Conservation (phyloP, 148 eudicot genomes). For the Rhododendron kiyosumense region DNA sequence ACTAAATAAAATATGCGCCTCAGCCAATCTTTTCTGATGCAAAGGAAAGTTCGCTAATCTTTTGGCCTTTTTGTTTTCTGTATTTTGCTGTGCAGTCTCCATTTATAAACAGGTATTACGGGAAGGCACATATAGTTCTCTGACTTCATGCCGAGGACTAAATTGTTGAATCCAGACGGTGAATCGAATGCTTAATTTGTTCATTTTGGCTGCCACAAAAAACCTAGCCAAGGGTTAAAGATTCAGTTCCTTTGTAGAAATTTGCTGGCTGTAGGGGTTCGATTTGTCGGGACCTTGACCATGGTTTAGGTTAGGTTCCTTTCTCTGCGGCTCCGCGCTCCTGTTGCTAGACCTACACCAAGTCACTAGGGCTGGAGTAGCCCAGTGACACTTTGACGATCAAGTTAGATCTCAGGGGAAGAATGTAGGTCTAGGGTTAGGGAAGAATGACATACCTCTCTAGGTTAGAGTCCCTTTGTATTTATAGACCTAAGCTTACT, state of each 20-base stretch:
- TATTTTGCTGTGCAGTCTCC: constrained; percentile 51
- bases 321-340: no score
- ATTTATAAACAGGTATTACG: constrained; percentile 89
- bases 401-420: no score
- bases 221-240: background rate
- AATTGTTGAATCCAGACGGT: background rate
- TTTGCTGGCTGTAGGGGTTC: background rate
- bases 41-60: background rate
- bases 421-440: no score
- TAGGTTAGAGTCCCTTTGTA: no score
- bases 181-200: constrained; percentile 2
- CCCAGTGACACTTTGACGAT: no score
- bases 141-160: constrained; percentile 21
- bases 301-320: no score
- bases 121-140: constrained; percentile 76
- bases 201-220: constrained; percentile 4
- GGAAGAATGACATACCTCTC: no score
- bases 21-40: background rate
- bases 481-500: no score
- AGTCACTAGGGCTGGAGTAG: no score
- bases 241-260: background rate
- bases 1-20: background rate
- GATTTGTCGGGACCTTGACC: no score
- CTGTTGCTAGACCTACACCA: no score
- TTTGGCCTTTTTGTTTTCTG: background rate